A percentile compares a stretch with the other conserved stretches of the same genome.
These are phyloP conservation scores for Alternaria gansuensis DNA, from an alignment of 2,329 filamentous ascomycete genomes.

Conservation along the genomic window DNA sequence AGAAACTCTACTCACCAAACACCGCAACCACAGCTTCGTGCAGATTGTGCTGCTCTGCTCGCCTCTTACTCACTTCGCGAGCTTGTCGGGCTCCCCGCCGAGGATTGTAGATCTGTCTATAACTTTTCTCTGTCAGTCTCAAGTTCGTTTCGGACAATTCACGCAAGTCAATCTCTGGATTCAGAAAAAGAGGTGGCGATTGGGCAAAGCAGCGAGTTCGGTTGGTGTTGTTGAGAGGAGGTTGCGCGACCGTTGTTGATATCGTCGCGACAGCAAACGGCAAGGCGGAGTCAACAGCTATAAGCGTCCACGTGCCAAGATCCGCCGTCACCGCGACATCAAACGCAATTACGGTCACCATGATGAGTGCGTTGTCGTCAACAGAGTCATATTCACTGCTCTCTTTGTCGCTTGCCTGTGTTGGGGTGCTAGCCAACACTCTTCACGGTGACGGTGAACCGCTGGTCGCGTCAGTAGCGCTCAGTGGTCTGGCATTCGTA, in stretches of 20 bases:
- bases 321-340: slow-evolving; percentile 20
- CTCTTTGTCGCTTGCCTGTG: slow-evolving; percentile 72
- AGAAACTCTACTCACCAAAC: slow-evolving; percentile 30
- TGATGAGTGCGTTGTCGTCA: slow-evolving; percentile 57
- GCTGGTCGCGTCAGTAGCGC: slow-evolving; percentile 84
- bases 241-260: slow-evolving; percentile 12
- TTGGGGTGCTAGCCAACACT: slow-evolving; percentile 79
- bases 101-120: slow-evolving; percentile 14
- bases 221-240: slow-evolving; percentile 6
- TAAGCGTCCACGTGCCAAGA: slow-evolving; percentile 24
- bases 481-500: slow-evolving; percentile 84
- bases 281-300: slow-evolving; percentile 13
- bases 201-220: neutral
- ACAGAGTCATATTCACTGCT: slow-evolving; percentile 67
- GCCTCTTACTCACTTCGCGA: slow-evolving; percentile 22
- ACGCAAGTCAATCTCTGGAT: slow-evolving; percentile 10
- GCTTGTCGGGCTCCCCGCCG: slow-evolving; percentile 19
- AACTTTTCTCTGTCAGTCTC: slow-evolving; percentile 10
- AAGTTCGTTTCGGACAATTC: slow-evolving; percentile 3
- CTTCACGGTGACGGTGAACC: slow-evolving; percentile 86
- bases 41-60: slow-evolving; percentile 27
- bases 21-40: slow-evolving; percentile 23
- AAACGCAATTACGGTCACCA: slow-evolving; percentile 23
- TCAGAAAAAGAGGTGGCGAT: neutral
- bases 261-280: slow-evolving; percentile 22